Percentiles rank a stretch among this genome's conserved stretches.
These are phyloP conservation scores for Fagopyrum esculentum DNA, from an alignment of 148 eudicot species.

Conservation along the genomic window DNA sequence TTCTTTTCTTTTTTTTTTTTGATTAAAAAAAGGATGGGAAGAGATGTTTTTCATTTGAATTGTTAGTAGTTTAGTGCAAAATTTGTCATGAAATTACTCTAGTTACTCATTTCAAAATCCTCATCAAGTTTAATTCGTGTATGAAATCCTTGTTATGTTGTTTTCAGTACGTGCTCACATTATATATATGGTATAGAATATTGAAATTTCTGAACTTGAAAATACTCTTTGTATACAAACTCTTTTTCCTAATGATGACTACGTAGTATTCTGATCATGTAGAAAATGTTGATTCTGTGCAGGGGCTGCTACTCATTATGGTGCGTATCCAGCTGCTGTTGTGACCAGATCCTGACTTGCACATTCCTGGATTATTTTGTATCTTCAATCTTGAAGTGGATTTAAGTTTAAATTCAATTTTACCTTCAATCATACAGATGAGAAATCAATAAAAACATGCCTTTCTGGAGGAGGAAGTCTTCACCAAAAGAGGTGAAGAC, in stretches of 20 bases:
- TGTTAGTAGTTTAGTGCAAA: background rate
- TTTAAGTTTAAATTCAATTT: background rate
- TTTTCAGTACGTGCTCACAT: background rate
- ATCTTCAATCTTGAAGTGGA: background rate
- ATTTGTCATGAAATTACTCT: background rate
- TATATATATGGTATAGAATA: background rate
- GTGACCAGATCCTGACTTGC: background rate
- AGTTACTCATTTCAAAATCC: background rate
- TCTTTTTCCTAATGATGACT: background rate
- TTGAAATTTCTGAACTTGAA: background rate
- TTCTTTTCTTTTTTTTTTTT: background rate
- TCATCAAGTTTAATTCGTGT: background rate
- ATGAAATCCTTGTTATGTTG: background rate
- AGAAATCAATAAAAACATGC: conserved; percentile 22
- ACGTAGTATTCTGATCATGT: background rate
- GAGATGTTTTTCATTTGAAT: background rate
- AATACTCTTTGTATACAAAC: background rate
- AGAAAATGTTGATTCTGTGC: background rate
- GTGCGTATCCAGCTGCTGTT: background rate
- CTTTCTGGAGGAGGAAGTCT: conserved; percentile 41
- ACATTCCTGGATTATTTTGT: background rate
- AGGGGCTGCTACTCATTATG: background rate
- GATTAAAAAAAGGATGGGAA: background rate
- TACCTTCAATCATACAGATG: conserved; percentile 5
- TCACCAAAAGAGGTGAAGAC: conserved; percentile 35